These are phyloP conservation scores for Cerrena zonata DNA, from an alignment of 1,284 basidiomycete species.

Conservation along the genomic window DNA sequence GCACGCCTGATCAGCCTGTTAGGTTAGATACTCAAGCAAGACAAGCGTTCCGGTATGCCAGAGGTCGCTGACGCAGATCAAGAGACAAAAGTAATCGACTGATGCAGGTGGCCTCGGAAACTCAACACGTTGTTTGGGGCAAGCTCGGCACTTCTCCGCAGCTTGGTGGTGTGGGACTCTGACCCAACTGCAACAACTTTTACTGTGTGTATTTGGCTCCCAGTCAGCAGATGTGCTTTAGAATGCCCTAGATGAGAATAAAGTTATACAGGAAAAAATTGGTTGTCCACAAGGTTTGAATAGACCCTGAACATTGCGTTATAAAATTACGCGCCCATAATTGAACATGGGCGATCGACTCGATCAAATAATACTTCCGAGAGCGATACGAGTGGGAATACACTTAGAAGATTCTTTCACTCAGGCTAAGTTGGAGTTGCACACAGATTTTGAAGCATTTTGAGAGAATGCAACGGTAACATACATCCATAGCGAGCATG, in stretches of 20 bases:
- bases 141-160: not conserved
- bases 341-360: not conserved
- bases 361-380: not conserved
- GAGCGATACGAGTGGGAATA: too few relatives aligned
- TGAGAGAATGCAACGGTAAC: conserved; percentile 20
- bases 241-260: too few relatives aligned
- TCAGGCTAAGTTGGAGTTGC: not conserved
- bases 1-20: not conserved
- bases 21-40: not conserved
- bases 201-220: too few relatives aligned
- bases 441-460: conserved; percentile 9
- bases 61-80: not conserved
- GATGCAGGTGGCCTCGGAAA: too few relatives aligned
- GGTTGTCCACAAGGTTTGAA: too few relatives aligned
- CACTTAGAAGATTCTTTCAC: not conserved
- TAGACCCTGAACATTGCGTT: too few relatives aligned
- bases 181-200: too few relatives aligned
- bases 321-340: not conserved
- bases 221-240: too few relatives aligned
- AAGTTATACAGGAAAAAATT: too few relatives aligned
- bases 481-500: conserved; percentile 31
- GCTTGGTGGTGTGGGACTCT: too few relatives aligned
- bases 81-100: not conserved
- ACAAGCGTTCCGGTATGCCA: not conserved
- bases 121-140: not conserved